These are phyloP conservation scores for Pseudocercospora fijiensis DNA, from an alignment of 2,329 filamentous ascomycete genomes.

Conservation along the genomic window DNA sequence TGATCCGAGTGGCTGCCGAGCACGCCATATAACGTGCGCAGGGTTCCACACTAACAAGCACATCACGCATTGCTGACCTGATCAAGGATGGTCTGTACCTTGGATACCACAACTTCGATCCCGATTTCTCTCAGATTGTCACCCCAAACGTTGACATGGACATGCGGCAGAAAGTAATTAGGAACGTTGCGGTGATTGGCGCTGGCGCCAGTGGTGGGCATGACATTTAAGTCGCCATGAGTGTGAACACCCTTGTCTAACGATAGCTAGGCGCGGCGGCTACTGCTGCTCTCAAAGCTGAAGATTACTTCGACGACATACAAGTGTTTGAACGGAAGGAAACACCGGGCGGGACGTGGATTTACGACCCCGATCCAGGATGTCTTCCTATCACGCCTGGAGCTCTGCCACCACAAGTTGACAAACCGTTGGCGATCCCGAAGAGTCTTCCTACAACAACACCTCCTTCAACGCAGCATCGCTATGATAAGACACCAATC, in stretches of 20 bases:
- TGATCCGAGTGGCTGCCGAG: background rate
- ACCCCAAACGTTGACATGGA: no score
- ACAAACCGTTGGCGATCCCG: slow-evolving; percentile 50
- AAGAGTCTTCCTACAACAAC: slow-evolving; percentile 43
- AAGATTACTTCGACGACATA: slow-evolving; percentile 38
- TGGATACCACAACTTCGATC: background rate
- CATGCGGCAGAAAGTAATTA: slow-evolving; percentile 31
- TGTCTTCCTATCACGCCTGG: slow-evolving; percentile 45
- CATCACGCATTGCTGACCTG: background rate
- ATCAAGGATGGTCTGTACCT: background rate
- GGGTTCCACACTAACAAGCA: background rate
- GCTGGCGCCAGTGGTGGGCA: slow-evolving; percentile 29
- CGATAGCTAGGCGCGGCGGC: slow-evolving; percentile 35
- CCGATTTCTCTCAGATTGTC: no score
- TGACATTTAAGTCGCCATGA: slow-evolving; percentile 6
- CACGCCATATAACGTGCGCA: slow-evolving; percentile 6
- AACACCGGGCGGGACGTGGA: slow-evolving; percentile 43
- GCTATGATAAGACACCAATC: slow-evolving; percentile 52
- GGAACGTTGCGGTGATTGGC: slow-evolving; percentile 35
- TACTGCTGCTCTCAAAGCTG: slow-evolving; percentile 39
- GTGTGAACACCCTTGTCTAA: background rate
- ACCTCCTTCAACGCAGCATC: slow-evolving; percentile 46
- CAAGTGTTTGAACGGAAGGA: slow-evolving; percentile 40
- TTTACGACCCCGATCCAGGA: slow-evolving; percentile 51
- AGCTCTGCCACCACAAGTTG: slow-evolving; percentile 46